Conservation (phyloP, 768 basidiomycete species). For the Hygrophorus pudorinus region DNA sequence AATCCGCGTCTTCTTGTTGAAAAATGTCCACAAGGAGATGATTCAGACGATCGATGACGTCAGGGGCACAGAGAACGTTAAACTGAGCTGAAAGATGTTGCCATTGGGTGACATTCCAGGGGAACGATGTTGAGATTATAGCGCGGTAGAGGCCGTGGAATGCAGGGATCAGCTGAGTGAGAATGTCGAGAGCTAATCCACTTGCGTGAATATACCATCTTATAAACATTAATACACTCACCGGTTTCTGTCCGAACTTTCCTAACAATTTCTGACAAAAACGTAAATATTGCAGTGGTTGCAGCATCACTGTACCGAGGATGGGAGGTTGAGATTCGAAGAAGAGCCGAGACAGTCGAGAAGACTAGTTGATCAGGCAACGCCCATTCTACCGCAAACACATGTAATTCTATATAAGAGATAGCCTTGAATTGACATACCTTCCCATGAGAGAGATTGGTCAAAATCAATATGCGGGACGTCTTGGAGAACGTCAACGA, state of each 20-base stretch:
- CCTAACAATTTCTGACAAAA: constrained; percentile 47
- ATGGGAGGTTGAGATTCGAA: constrained; percentile 52
- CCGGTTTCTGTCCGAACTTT: constrained; percentile 44
- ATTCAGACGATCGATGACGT: constrained; percentile 65
- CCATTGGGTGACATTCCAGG: constrained; percentile 68
- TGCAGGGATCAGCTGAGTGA: constrained; percentile 70
- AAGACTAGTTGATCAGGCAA: constrained; percentile 78
- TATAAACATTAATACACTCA: constrained; percentile 23
- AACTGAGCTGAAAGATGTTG: constrained; percentile 40
- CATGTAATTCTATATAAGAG: neutral
- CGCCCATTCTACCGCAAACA: constrained; percentile 59
- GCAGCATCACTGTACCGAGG: constrained; percentile 37
- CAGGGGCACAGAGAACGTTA: constrained; percentile 51
- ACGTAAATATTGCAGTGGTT: constrained; percentile 49
- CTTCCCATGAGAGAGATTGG: constrained; percentile 68
- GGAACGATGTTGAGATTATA: constrained; percentile 66
- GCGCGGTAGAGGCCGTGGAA: constrained; percentile 85
- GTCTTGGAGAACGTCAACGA: constrained; percentile 61
- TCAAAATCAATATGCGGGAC: constrained; percentile 74
- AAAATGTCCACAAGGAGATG: constrained; percentile 56
- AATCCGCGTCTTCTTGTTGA: constrained; percentile 40
- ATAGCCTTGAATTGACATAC: constrained; percentile 27
- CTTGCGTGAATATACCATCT: neutral
- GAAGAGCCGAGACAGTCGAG: constrained; percentile 66
- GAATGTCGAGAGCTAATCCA: constrained; percentile 52